Base-by-base conservation (phyloP, 1,284 basidiomycete genomes). In the Mixia osmundae region DNA sequence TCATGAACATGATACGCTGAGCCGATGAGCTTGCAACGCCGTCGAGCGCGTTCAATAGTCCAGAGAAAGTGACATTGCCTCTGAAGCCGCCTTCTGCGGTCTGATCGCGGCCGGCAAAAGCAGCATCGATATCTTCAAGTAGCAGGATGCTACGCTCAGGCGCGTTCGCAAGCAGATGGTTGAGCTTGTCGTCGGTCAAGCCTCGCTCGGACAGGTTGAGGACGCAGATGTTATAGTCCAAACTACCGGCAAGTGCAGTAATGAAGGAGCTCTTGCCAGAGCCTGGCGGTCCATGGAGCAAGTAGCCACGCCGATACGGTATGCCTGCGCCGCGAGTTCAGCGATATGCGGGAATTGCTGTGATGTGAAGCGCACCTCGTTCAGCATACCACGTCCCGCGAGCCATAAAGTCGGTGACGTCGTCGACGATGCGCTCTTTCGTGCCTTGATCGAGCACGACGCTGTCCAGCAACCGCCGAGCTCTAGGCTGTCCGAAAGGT, bases 251-350 rank as follows among this genome's bases (percentile, higher is more conserved):
- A 6, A 97, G 66, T 3, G 91, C 87, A 55, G 94, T 87, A 47
- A 97, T 97, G 60, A 87, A 97, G 1, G 85, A 95, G 1, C 87
- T 89, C 58, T 99, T 99, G 38, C 91, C 91, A 0, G 83, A 91
- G 15, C 91, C 91, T 1, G 91, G 91, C 14, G 91, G 87, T 5
- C 91, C 91, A 52, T 97, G 71, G 9, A 97, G 61, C 12, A 99
- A 67, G 56, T 95, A 95, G 25, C 91, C 91, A 47, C 91, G 67
- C 19, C 91, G 71, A 54, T 97, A 99, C 0, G 91, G 91, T 40
- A 99, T 95, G 19, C 89, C 87, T 85, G 44, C n/a, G 3, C n/a
- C 14, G 14, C 18, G 16, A 20, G 20, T 22, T 4, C 4, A 7
- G 22, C 12, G 7, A 3, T 3, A 22, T 20, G 24, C 12, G 19